Percentiles rank a stretch among this genome's conserved stretches.
Conservation (phyloP, 495 filamentous ascomycete genomes). For the Penicillium diatomitis region DNA sequence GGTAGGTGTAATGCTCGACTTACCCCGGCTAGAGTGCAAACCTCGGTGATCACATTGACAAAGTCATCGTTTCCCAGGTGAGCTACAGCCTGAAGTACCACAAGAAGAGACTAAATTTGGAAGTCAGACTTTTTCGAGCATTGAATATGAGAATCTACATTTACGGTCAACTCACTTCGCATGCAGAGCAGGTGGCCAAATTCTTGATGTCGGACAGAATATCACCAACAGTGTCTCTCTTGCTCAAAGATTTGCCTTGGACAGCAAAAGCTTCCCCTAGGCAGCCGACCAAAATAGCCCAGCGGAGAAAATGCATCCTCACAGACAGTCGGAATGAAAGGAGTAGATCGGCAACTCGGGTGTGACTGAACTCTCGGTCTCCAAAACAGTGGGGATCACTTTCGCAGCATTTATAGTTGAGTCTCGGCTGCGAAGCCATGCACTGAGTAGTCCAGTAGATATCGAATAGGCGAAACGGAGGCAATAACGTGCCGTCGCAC, state of each 20-base stretch:
- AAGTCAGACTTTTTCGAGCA: not conserved
- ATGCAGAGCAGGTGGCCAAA: slow-evolving; percentile 35
- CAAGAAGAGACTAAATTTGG: slow-evolving; percentile 24
- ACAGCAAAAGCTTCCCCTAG: slow-evolving; percentile 7
- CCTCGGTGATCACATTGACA: slow-evolving; percentile 28
- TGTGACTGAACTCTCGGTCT: no score
- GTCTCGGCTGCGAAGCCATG: no score
- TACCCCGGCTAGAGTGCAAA: slow-evolving; percentile 36
- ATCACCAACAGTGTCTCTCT: slow-evolving; percentile 8
- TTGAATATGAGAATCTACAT: not conserved
- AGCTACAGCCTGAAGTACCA: slow-evolving; percentile 35
- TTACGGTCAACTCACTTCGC: slow-evolving; percentile 27
- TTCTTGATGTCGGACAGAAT: slow-evolving; percentile 30
- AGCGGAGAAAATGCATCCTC: slow-evolving; percentile 4
- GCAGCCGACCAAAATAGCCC: slow-evolving; percentile 2
- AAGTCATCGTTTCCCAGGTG: slow-evolving; percentile 34
- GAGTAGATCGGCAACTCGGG: not conserved
- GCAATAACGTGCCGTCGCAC: no score
- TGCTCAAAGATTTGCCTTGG: slow-evolving; percentile 2
- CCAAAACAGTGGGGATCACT: no score
- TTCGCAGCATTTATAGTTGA: no score
- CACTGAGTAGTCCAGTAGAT: no score
- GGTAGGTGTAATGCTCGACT: not conserved
- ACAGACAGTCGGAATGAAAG: not conserved
- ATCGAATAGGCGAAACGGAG: no score